Evolutionary conservation across 768 basidiomycete genomes (phyloP), one percentile per base, ranked within the genome.

Genomic region (Chalciporus piperatus): DNA sequence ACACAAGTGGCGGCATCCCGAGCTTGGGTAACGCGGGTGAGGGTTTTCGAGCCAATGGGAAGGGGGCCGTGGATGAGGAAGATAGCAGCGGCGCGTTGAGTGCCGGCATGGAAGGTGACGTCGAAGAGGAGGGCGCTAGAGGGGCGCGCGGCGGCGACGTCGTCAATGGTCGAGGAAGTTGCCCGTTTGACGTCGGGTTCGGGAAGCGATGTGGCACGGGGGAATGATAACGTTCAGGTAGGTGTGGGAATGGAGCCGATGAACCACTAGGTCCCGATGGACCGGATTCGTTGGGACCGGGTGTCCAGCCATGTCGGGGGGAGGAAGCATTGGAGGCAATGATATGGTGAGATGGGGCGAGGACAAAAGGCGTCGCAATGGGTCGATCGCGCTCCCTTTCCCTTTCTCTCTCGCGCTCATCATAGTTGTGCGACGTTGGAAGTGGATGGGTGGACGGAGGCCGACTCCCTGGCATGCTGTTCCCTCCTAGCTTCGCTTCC

Each of bases 341-440:
- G 32, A 63, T 56, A 25, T 68, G 67, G 47, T 78, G 74, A 27
- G 76, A 73, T 6, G 79, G 74, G 7, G 69, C 72, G 67, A 83
- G 76, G 8, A 74, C 77, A 57, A 83, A 84, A 3, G 81, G 77
- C 37, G 75, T 78, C 6, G 80, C 73, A 41, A 77, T 63, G 2
- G 78, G 78, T 50, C 82, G 72, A 47, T 84, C 82, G 33, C 75
- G 72, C 14, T 78, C 78, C 39, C 79, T 77, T 45, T 76, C 72
- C 43, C 70, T 57, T 4, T 63, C 60, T 19, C 60, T 47, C n/a
- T 60, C 59, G 6, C 59, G 22, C 8, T 58, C 65, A 38, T 66
- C 65, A 22, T 63, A 67, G 9, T 28, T 43, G 27, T 59, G 55
- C 25, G 66, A 57, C n/a, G 63, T 62, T 48, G 57, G 61, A 52